Percentiles rank a stretch among this genome's conserved stretches.
Conservation (phyloP, 2,329 filamentous ascomycete genomes). For the Ploettnerulaceae sp. region DNA sequence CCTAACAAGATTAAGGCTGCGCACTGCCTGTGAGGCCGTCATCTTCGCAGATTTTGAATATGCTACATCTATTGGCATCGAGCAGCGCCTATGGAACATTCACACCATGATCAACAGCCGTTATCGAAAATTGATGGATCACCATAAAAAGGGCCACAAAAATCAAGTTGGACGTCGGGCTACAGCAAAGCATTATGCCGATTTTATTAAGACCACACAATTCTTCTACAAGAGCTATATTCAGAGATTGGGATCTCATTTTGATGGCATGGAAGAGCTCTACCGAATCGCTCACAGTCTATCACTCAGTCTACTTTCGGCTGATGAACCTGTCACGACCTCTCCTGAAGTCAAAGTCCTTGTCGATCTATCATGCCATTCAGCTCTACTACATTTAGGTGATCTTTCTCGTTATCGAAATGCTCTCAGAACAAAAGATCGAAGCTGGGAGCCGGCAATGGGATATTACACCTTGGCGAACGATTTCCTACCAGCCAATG, state of each 20-base stretch:
- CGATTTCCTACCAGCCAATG: constrained; percentile 71
- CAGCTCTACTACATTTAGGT: constrained; percentile 78
- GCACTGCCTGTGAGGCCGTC: constrained; percentile 61
- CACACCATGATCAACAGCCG: constrained; percentile 74
- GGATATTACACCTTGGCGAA: constrained; percentile 82
- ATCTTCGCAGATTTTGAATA: constrained; percentile 69
- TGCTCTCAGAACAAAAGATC: constrained; percentile 63
- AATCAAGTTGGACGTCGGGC: constrained; percentile 61
- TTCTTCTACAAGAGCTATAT: constrained; percentile 86
- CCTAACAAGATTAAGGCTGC: constrained; percentile 29
- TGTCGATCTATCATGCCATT: constrained; percentile 71
- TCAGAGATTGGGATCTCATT: constrained; percentile 63
- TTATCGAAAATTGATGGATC: constrained; percentile 66
- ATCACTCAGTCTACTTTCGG: constrained; percentile 25
- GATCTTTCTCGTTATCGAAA: constrained; percentile 84
- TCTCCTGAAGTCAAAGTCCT: constrained; percentile 33
- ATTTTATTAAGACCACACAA: constrained; percentile 83
- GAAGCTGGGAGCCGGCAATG: constrained; percentile 73
- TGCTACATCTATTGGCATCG: constrained; percentile 58
- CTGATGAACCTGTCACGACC: constrained; percentile 24
- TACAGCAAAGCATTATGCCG: constrained; percentile 73
- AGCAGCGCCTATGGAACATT: constrained; percentile 70
- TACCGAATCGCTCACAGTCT: constrained; percentile 32
- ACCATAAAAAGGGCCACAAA: constrained; percentile 42
- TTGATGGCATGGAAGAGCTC: constrained; percentile 36